These are phyloP conservation scores for Fusarium sp. DNA, from an alignment of 2,329 filamentous ascomycete species.

Conservation along the genomic window DNA sequence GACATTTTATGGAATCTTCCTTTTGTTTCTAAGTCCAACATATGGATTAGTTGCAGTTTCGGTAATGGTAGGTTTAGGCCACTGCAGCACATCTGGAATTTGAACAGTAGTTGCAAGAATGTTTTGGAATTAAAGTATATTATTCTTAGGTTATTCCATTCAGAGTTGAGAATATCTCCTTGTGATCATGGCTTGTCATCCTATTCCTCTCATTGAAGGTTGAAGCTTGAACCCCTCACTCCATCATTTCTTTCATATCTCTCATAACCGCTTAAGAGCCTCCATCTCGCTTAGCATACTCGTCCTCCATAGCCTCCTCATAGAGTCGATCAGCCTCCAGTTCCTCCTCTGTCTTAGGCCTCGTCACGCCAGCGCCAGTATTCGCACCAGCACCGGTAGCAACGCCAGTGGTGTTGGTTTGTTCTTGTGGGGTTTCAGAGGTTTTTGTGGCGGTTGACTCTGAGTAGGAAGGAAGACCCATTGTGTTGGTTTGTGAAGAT, in stretches of 20 bases:
- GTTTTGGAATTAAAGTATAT: background rate
- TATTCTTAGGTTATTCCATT: background rate
- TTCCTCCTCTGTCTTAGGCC: slow-evolving; percentile 63
- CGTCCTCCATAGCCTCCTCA: slow-evolving; percentile 66
- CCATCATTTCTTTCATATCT: background rate
- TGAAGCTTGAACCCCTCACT: background rate
- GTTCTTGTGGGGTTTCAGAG: slow-evolving; percentile 23
- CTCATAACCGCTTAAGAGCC: slow-evolving; percentile 52
- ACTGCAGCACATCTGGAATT: background rate
- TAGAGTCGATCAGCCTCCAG: slow-evolving; percentile 62
- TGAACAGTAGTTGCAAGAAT: background rate
- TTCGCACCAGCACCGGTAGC: slow-evolving; percentile 60
- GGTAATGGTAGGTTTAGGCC: background rate
- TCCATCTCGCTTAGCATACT: slow-evolving; percentile 67
- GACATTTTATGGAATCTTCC: background rate
- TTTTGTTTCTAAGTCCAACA: background rate
- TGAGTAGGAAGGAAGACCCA: slow-evolving; percentile 48
- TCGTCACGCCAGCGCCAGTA: slow-evolving; percentile 60
- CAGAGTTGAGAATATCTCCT: slow-evolving; percentile 1
- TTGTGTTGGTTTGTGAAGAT: slow-evolving; percentile 25
- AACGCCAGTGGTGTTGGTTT: slow-evolving; percentile 24
- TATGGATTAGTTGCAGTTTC: background rate
- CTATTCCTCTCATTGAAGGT: background rate
- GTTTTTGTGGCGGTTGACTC: slow-evolving; percentile 14
- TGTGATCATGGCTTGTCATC: background rate